phyloP scores from a whole-genome alignment of 179 eudicot species.

The Patellifolia procumbens region DNA sequence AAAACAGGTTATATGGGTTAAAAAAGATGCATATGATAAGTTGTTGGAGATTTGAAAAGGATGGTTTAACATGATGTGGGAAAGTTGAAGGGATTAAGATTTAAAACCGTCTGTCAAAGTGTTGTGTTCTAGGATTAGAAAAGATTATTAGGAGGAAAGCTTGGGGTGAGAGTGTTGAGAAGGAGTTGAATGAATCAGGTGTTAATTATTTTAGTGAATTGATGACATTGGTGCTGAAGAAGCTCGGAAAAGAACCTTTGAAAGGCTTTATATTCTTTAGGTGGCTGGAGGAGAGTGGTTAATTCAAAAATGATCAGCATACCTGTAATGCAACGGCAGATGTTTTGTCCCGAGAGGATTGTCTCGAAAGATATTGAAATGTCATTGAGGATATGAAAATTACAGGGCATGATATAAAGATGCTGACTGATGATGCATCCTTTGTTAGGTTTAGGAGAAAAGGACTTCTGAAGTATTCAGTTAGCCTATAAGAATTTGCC shows the following conservation, averaged over 20 bases:
- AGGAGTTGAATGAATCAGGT: slow-evolving; percentile 39
- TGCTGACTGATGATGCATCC: slow-evolving; percentile 43
- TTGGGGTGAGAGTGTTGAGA: slow-evolving; percentile 80
- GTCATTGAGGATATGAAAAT: slow-evolving; percentile 59
- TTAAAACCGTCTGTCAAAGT: slow-evolving; percentile 33
- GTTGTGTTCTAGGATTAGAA: slow-evolving; percentile 40
- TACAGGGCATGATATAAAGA: slow-evolving; percentile 52
- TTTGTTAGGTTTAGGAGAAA: slow-evolving; percentile 45
- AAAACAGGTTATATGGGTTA: slow-evolving; percentile 69
- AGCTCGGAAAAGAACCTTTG: too few species aligned
- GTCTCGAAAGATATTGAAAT: slow-evolving; percentile 67
- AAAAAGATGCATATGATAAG: slow-evolving; percentile 40
- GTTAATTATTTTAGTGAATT: slow-evolving; percentile 43
- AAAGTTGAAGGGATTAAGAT: slow-evolving; percentile 45
- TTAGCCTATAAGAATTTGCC: slow-evolving; percentile 61
- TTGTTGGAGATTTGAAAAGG: slow-evolving; percentile 54
- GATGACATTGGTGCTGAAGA: too few species aligned
- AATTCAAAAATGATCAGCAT: slow-evolving; percentile 54
- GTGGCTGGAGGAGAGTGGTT: slow-evolving; percentile 68
- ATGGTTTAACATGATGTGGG: slow-evolving; percentile 54
- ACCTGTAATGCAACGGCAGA: slow-evolving; percentile 57
- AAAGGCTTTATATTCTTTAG: slow-evolving; percentile 76
- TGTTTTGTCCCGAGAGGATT: slow-evolving; percentile 57
- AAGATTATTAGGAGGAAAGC: slow-evolving; percentile 42
- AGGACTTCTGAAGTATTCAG: slow-evolving; percentile 64